phyloP scores from a whole-genome alignment of 2,329 filamentous ascomycete species.

The Claviceps sp. region DNA sequence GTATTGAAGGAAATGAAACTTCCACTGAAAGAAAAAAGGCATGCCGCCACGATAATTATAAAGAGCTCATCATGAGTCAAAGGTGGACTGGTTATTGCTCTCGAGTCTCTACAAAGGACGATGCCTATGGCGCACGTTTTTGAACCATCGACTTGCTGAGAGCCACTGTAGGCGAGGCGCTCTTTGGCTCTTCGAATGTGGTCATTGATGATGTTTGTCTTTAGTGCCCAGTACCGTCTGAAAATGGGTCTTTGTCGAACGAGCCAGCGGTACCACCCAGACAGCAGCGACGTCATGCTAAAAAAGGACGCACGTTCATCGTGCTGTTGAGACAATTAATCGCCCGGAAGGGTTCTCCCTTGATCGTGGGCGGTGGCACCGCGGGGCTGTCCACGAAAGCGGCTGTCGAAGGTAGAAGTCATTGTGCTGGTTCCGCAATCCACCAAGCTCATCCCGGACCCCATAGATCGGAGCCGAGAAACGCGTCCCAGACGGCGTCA shows the following conservation, averaged over 20 bases:
- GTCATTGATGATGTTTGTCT: not conserved
- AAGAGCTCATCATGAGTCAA: slow-evolving; percentile 11
- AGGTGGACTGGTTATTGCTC: not conserved
- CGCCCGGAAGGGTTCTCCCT: not conserved
- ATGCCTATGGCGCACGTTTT: slow-evolving; percentile 6
- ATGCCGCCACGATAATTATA: slow-evolving; percentile 7
- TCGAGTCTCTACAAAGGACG: slow-evolving; percentile 2
- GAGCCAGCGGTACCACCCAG: not conserved
- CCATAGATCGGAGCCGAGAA: slow-evolving; percentile 13
- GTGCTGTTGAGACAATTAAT: not conserved
- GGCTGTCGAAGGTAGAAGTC: not conserved
- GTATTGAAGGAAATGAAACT: too few species aligned
- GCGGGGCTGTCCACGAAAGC: not conserved
- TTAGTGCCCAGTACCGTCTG: not conserved
- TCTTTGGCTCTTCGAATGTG: not conserved
- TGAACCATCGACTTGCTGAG: not conserved
- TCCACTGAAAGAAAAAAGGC: too few species aligned
- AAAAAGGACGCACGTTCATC: not conserved
- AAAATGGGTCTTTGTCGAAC: not conserved
- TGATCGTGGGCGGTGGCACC: not conserved
- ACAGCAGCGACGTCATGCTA: not conserved
- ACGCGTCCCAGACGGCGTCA: slow-evolving; percentile 18
- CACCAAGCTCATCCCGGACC: not conserved
- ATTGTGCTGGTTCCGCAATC: not conserved
- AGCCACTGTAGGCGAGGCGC: not conserved